phyloP scores from a whole-genome alignment of 1,139 yeast species.

The Sugiyamaella pinicola region DNA sequence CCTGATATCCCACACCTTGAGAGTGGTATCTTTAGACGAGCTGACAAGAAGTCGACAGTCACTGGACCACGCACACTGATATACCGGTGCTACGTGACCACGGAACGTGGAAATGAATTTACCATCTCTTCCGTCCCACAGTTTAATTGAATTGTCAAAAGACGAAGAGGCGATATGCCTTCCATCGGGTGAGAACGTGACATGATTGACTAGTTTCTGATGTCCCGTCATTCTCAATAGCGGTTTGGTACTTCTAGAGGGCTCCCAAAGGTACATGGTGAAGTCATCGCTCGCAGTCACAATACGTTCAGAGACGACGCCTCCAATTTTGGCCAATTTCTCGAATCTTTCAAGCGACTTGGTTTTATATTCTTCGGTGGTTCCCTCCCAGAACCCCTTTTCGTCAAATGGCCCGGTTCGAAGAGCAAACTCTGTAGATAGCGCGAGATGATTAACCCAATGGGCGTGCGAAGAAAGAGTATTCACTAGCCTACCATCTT shows the following conservation, averaged over 20 bases:
- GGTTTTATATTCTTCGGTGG: constrained; percentile 57
- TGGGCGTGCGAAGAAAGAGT: constrained; percentile 90
- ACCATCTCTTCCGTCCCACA: constrained; percentile 96
- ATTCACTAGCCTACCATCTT: constrained; percentile 76
- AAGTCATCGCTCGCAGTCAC: constrained; percentile 97
- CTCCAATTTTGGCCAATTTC: constrained; percentile 73
- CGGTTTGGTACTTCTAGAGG: constrained; percentile 76
- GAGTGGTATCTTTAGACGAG: constrained; percentile 93
- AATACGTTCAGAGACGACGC: constrained; percentile 71
- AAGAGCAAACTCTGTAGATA: constrained; percentile 86
- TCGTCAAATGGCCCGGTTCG: constrained; percentile 83
- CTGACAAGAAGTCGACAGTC: constrained; percentile 89
- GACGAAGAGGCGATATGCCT: constrained; percentile 88
- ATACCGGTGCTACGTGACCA: constrained; percentile 97
- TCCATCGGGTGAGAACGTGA: constrained; percentile 94
- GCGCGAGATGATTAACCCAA: constrained; percentile 94
- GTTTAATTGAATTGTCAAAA: constrained; percentile 89
- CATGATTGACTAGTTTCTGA: constrained; percentile 94
- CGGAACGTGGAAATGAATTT: constrained; percentile 85
- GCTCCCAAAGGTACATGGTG: constrained; percentile 98
- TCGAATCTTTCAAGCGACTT: constrained; percentile 68
- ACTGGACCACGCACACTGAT: constrained; percentile 98
- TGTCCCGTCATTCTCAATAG: constrained; percentile 95
- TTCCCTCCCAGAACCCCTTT: constrained; percentile 45
- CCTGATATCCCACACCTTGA: constrained; percentile 95